A percentile compares a stretch with the other conserved stretches of the same genome.
Conservation (phyloP, 2,329 filamentous ascomycete genomes). For the Dactylonectria macrodidyma region DNA sequence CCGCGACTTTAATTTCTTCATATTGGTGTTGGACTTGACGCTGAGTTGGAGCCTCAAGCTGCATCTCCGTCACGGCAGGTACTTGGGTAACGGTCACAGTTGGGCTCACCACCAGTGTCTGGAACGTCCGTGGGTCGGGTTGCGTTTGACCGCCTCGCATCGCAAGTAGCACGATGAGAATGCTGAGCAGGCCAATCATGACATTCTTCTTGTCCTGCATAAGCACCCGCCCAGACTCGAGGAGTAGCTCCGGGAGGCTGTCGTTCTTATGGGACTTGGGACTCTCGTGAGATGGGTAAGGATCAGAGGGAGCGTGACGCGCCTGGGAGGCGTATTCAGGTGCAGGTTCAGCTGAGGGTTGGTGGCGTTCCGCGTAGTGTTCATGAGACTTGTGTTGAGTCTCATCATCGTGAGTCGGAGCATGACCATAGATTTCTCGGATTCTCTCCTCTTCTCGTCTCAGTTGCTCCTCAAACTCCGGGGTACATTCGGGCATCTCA, state of each 20-base stretch:
- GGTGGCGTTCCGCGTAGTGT: constrained; percentile 27
- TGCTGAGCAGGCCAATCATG: constrained; percentile 67
- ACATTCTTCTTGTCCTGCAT: constrained; percentile 73
- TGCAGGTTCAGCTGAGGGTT: constrained; percentile 52
- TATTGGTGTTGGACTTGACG: constrained; percentile 43
- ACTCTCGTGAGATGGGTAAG: constrained; percentile 47
- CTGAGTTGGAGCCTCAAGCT: constrained; percentile 9
- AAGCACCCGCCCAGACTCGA: constrained; percentile 68
- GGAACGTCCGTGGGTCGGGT: constrained; percentile 47
- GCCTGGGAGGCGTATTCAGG: constrained; percentile 32
- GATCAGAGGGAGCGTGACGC: constrained; percentile 35
- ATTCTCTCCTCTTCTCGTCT: constrained; percentile 65
- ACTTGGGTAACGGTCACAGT: constrained; percentile 46
- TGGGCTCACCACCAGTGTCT: constrained; percentile 48
- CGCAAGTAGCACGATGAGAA: constrained; percentile 68
- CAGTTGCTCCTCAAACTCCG: constrained; percentile 52
- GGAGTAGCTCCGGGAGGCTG: constrained; percentile 67
- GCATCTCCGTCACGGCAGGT: constrained; percentile 14
- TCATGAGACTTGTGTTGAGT: constrained; percentile 19
- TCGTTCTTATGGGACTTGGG: constrained; percentile 57
- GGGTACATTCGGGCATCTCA: constrained; percentile 20
- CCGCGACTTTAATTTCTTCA: too few species aligned
- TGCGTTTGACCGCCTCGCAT: constrained; percentile 49
- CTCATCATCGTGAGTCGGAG: constrained; percentile 23
- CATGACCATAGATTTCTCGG: constrained; percentile 64